Conservation (phyloP, 148 eudicot genomes). For the Tetragonia tetragonoides region DNA sequence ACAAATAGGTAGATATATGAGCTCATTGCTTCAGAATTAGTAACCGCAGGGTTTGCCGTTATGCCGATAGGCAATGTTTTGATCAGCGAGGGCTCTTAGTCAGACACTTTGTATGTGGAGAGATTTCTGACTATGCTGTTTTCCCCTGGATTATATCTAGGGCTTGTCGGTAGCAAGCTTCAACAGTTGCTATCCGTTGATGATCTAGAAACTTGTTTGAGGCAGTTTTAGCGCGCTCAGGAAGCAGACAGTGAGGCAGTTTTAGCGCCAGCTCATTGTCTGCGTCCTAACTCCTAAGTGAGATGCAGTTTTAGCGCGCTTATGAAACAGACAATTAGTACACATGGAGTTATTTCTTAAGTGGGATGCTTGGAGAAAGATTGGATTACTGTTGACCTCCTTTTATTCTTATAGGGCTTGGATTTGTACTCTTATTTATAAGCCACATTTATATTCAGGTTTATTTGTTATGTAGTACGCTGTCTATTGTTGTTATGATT, state of each 20-base stretch:
- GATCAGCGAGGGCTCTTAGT: too few relatives aligned
- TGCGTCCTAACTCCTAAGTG: too few relatives aligned
- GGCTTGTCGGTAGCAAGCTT: neutral
- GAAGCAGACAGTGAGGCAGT: neutral
- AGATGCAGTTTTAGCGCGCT: neutral
- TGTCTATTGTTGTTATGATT: neutral
- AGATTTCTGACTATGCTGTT: neutral
- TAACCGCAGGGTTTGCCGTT: too few relatives aligned
- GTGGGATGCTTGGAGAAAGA: neutral
- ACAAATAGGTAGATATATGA: too few relatives aligned
- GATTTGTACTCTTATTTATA: too few relatives aligned
- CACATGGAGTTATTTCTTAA: neutral
- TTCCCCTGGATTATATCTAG: neutral
- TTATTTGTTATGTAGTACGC: neutral
- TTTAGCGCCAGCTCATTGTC: too few relatives aligned
- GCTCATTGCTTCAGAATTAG: too few relatives aligned
- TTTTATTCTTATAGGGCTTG: neutral
- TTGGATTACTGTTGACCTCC: neutral
- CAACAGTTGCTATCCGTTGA: neutral
- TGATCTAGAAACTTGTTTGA: conserved; percentile 2
- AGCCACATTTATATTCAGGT: neutral
- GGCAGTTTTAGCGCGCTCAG: neutral
- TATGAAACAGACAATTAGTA: neutral
- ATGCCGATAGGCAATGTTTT: too few relatives aligned
- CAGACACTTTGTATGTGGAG: neutral